Percentiles rank a stretch among this genome's conserved stretches.
These are phyloP conservation scores for Lepiota venenata DNA, from an alignment of 768 basidiomycete genomes.

Conservation along the genomic window DNA sequence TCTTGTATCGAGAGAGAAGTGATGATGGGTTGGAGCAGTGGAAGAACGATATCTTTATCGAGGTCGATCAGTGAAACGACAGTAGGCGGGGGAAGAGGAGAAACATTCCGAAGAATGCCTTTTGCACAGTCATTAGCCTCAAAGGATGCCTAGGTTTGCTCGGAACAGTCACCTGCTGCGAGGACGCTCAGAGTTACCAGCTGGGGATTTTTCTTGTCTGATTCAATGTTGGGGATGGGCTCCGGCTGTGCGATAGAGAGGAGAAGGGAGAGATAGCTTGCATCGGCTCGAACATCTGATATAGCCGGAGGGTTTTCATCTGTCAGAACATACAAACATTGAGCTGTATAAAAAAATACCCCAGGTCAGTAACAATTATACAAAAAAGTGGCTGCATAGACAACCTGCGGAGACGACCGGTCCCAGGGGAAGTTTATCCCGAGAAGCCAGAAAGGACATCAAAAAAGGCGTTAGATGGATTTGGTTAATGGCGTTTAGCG, in stretches of 20 bases:
- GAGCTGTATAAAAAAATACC: constrained; percentile 45
- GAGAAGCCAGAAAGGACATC: constrained; percentile 81
- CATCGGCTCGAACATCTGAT: constrained; percentile 58
- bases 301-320: constrained; percentile 85
- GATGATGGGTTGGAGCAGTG: constrained; percentile 65
- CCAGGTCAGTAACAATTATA: neutral
- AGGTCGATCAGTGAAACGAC: constrained; percentile 60
- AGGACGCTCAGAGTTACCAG: constrained; percentile 58
- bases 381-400: constrained; percentile 13
- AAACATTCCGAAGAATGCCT: constrained; percentile 78
- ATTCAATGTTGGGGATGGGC: constrained; percentile 30
- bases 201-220: constrained; percentile 47
- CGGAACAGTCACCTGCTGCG: constrained; percentile 50
- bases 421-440: constrained; percentile 61
- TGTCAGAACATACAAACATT: constrained; percentile 89
- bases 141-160: neutral
- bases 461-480: constrained; percentile 79
- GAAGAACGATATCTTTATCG: constrained; percentile 69
- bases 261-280: constrained; percentile 60
- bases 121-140: neutral
- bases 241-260: constrained; percentile 52
- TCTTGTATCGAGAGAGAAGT: constrained; percentile 55
- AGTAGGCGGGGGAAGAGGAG: constrained; percentile 71
- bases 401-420: constrained; percentile 82
- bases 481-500: constrained; percentile 81